Conservation (phyloP, 2,329 filamentous ascomycete genomes). For the Fusarium tricinctum region DNA sequence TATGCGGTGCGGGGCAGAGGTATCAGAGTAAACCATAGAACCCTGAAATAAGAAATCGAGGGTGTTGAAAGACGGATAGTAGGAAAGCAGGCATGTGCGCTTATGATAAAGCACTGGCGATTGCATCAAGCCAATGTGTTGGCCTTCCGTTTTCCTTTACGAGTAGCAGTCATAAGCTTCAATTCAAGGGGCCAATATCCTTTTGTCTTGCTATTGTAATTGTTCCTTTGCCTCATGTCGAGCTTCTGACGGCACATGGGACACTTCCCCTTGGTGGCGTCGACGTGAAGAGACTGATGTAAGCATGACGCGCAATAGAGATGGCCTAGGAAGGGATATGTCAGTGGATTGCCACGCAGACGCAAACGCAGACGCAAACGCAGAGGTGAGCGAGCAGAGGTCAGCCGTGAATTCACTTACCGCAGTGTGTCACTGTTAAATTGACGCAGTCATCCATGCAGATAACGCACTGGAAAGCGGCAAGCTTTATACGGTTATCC, state of each 20-base stretch:
- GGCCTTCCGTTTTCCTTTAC: constrained; percentile 62
- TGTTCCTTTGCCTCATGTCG: constrained; percentile 60
- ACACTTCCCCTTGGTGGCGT: constrained; percentile 69
- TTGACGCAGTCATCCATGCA: constrained; percentile 74
- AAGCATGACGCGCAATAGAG: constrained; percentile 75
- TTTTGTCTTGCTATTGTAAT: constrained; percentile 62
- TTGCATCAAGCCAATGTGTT: constrained; percentile 48
- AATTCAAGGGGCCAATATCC: constrained; percentile 72
- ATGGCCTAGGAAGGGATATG: constrained; percentile 64
- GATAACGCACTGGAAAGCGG: constrained; percentile 74
- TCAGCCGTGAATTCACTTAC: constrained; percentile 60
- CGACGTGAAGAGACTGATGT: constrained; percentile 70
- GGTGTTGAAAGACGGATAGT: background rate
- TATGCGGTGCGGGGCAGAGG: constrained; percentile 1
- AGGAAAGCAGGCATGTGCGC: background rate
- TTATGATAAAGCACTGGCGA: background rate
- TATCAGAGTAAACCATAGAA: background rate
- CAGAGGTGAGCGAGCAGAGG: background rate
- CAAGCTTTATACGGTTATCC: constrained; percentile 66
- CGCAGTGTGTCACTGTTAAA: constrained; percentile 75
- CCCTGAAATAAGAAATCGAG: constrained; percentile 2
- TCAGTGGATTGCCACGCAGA: constrained; percentile 24
- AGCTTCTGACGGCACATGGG: constrained; percentile 75
- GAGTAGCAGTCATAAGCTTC: constrained; percentile 71
- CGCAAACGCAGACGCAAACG: background rate